Percentiles rank a stretch among this genome's conserved stretches.
Evolutionary conservation across 495 filamentous ascomycete species (phyloP).

Genomic region (Xylaria venustula): DNA sequence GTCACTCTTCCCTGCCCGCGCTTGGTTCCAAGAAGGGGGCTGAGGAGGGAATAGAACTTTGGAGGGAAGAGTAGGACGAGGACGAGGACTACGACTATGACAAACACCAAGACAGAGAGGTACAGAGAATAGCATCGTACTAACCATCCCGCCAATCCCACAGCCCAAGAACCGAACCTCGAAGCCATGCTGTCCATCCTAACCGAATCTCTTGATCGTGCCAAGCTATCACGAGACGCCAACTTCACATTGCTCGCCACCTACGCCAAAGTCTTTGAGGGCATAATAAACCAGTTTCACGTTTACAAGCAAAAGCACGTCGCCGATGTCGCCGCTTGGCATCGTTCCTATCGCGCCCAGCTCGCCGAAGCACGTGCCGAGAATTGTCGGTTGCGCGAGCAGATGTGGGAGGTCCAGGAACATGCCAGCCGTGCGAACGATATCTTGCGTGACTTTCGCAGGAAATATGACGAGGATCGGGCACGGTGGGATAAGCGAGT

Average conservation of each 20-base stretch:
- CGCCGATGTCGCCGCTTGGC: conserved; percentile 52
- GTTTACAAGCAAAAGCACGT: conserved; percentile 53
- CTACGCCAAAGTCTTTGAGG: conserved; percentile 45
- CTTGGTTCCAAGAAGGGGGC: too few relatives aligned
- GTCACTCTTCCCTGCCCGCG: not conserved
- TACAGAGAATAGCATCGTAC: not conserved
- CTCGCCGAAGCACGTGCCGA: conserved; percentile 56
- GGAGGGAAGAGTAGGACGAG: not conserved
- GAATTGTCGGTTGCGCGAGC: conserved; percentile 53
- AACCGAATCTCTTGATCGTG: conserved; percentile 51
- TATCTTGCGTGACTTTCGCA: conserved; percentile 47
- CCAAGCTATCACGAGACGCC: conserved; percentile 49
- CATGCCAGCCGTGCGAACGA: conserved; percentile 50
- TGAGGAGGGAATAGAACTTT: not conserved
- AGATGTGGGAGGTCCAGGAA: conserved; percentile 57
- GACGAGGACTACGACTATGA: not conserved
- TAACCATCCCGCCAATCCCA: conserved; percentile 4
- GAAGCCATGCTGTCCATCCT: conserved; percentile 52
- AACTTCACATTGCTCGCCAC: conserved; percentile 50
- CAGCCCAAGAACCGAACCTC: conserved; percentile 51
- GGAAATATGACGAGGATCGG: conserved; percentile 46
- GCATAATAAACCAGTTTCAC: conserved; percentile 53
- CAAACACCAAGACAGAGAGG: not conserved
- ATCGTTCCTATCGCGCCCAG: conserved; percentile 55
- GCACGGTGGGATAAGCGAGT: conserved; percentile 46